Base-by-base conservation (phyloP, 306 rosid species). In the Cicer bijugum region DNA sequence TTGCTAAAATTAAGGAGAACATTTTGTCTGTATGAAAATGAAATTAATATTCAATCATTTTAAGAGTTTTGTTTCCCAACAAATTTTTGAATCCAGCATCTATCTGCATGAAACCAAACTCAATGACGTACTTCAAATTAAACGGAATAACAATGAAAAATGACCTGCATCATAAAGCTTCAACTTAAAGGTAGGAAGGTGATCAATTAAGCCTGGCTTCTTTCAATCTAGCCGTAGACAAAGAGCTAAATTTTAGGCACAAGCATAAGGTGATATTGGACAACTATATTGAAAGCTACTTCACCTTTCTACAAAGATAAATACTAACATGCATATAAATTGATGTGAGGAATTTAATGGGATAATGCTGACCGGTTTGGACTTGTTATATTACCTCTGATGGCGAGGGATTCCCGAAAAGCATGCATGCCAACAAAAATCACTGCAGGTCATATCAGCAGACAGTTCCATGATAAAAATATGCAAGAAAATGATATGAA, bases 291-390 rank as follows among this genome's bases (percentile, higher is more conserved):
- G 17, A 76, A 74, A 68, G 71, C 71, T 70, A 1, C 38, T 61
- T 68, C 52, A 37, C 72, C 28, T 81, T 62, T 75, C 68, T 43
- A 70, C 10, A 39, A 73, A 43, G 72, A 67, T 20, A 60, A 68
- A 55, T 62, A 52, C 48, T 8, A 67, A 62, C 46, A 68, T 28
- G 12, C 19, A 59, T 6, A 12, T 9, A 33, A 9, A 12, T 6
- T 6, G 38, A 76, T 42, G 65, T 43, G 66, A 58, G 10, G 52
- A 44, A 57, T 19, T 74, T 12, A 37, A 51, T 12, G 77, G 82
- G 53, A 66, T 75, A 72, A 67, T 60, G 55, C 61, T 76, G 77
- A 80, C 52, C 15, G 12, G 65, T 59, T 75, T 63, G 73, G 74
- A 65, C 58, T 58, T 45, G 9, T 28, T 37, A 64, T 17, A 64